These are phyloP conservation scores for Artemisia annua DNA, from an alignment of 129 eudicot species.

Conservation along the genomic window DNA sequence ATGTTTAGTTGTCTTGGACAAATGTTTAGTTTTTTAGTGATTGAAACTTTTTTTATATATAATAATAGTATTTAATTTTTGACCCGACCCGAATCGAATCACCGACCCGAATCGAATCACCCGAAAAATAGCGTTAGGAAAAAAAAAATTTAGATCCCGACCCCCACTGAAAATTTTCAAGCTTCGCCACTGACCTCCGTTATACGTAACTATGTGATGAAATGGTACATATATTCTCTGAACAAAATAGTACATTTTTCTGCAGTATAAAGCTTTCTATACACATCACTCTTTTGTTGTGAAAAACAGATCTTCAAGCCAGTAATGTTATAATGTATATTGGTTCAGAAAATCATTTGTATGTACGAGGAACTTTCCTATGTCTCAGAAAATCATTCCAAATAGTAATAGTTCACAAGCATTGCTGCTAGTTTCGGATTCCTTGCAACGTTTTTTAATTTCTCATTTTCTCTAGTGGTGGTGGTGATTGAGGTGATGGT, in stretches of 20 bases:
- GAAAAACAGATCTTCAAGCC: slow-evolving; percentile 26
- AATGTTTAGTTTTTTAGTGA: no score
- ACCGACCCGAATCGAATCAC: no score
- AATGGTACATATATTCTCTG: slow-evolving; percentile 7
- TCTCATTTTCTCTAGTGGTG: no score
- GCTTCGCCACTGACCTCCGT: no score
- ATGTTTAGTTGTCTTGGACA: no score
- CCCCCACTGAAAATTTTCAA: no score
- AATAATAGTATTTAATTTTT: no score
- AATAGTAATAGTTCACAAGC: slow-evolving; percentile 51
- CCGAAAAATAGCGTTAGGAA: no score
- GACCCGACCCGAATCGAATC: no score
- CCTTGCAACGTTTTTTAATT: slow-evolving; percentile 86
- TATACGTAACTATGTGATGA: slow-evolving; percentile 5
- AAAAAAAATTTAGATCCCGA: no score
- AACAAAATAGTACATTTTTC: slow-evolving; percentile 17
- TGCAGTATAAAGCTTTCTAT: slow-evolving; percentile 27
- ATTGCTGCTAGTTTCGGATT: slow-evolving; percentile 70
- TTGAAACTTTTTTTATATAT: no score
- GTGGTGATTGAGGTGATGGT: no score
- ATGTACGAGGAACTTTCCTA: slow-evolving; percentile 31
- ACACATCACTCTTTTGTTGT: slow-evolving; percentile 17
- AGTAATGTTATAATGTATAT: slow-evolving; percentile 24
- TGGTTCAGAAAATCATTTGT: slow-evolving; percentile 18
- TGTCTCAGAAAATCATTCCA: slow-evolving; percentile 15